Evolutionary conservation across 1,139 yeast genomes (phyloP).

Genomic region (Saccharomyces hybrid): DNA sequence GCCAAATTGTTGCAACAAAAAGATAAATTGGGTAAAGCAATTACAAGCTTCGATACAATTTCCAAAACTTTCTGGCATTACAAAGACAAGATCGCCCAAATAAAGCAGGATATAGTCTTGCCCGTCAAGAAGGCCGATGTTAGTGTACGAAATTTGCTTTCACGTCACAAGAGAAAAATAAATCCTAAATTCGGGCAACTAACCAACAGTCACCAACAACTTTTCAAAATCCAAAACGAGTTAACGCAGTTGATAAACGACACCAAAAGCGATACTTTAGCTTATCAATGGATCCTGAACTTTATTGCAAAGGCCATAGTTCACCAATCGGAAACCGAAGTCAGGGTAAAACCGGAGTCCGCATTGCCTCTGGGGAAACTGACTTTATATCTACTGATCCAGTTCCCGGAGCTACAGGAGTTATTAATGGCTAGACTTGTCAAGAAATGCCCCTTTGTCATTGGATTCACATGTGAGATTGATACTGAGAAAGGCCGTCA

Average conservation of each 20-base stretch:
- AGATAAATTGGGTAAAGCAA: constrained; percentile 8
- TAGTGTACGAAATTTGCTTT: constrained; percentile 35
- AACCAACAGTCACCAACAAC: constrained; percentile 61
- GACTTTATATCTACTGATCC: constrained; percentile 46
- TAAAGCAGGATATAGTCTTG: constrained; percentile 51
- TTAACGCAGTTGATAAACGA: constrained; percentile 43
- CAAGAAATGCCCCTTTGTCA: constrained; percentile 82
- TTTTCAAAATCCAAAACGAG: constrained; percentile 45
- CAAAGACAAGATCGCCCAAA: constrained; percentile 48
- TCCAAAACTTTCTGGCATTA: constrained; percentile 41
- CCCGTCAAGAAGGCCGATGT: constrained; percentile 42
- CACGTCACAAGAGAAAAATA: constrained; percentile 56
- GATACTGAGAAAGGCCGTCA: constrained; percentile 78
- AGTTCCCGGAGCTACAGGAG: constrained; percentile 60
- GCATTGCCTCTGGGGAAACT: constrained; percentile 75
- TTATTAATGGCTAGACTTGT: constrained; percentile 72
- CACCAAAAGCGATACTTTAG: constrained; percentile 43
- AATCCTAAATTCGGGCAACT: constrained; percentile 90
- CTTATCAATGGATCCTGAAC: constrained; percentile 68
- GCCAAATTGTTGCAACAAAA: constrained; percentile 4
- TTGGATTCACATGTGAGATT: constrained; percentile 68
- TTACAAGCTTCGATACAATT: constrained; percentile 8
- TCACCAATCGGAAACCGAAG: constrained; percentile 90
- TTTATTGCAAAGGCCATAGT: constrained; percentile 78
- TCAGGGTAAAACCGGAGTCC: constrained; percentile 67